Percentiles rank a stretch among this genome's conserved stretches.
Evolutionary conservation across 148 eudicot genomes (phyloP).

Genomic region (Nepenthes mirabilis): DNA sequence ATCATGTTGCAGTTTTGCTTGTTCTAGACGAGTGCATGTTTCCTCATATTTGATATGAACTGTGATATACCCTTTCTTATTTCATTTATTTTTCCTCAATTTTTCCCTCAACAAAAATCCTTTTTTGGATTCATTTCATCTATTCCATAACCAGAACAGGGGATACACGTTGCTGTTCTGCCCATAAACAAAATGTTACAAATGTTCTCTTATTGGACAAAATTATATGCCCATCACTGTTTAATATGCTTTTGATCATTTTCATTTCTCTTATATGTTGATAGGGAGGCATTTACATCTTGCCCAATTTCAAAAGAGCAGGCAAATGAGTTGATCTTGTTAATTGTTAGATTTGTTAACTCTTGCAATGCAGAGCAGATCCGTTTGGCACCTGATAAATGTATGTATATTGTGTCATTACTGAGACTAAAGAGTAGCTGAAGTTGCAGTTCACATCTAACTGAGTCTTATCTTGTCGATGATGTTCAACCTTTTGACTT

Average conservation of each 20-base stretch:
- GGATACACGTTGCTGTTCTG: too few species aligned
- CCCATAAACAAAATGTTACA: too few species aligned
- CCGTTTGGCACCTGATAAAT: slow-evolving; percentile 74
- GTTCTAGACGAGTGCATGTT: too few species aligned
- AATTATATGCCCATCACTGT: background rate
- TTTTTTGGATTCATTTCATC: background rate
- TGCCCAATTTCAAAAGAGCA: slow-evolving; percentile 41
- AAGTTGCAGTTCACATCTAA: background rate
- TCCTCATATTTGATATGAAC: too few species aligned
- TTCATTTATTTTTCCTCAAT: too few species aligned
- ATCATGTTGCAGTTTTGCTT: too few species aligned
- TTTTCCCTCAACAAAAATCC: too few species aligned
- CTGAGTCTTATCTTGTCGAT: slow-evolving; percentile 1
- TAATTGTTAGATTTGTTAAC: slow-evolving; percentile 49
- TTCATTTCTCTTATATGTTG: slow-evolving; percentile 1
- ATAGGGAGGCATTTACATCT: slow-evolving; percentile 70
- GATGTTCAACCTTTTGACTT: background rate
- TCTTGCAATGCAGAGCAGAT: slow-evolving; percentile 72
- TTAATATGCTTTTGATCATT: background rate
- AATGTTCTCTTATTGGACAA: too few species aligned
- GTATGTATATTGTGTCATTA: slow-evolving; percentile 20
- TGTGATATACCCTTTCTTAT: too few species aligned
- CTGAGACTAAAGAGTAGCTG: background rate
- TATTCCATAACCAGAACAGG: background rate
- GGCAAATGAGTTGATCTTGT: slow-evolving; percentile 28